Evolutionary conservation across 768 basidiomycete genomes (phyloP), one percentile per base, ranked within the genome.

Genomic region (Leucocoprinus sp.): DNA sequence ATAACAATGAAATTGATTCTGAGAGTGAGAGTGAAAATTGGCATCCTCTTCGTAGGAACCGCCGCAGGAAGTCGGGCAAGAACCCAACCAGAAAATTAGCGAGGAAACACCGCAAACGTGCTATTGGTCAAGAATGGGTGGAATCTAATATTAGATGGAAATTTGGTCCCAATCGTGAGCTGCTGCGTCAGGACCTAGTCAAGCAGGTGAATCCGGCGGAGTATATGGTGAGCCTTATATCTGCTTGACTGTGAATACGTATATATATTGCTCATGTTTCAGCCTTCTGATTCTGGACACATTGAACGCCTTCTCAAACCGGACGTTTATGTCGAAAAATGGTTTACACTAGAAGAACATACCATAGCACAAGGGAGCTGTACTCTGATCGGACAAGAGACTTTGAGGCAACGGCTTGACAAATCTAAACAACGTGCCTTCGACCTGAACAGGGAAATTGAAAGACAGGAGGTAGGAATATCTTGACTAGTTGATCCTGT

Each of bases 261-360:
- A n/a, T n/a, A n/a, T n/a, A n/a, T n/a, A n/a, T n/a, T n/a, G n/a
- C n/a, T n/a, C n/a, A n/a, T n/a, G n/a, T n/a, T 49, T 28, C 52
- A 89, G 87, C 87, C 87, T 2, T 64, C 72, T 43, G 87, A 90
- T 57, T 88, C 86, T 6, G 72, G 76, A 48, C 86, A 90, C 58
- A 82, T 84, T 3, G 87, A 90, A 60, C 75, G 76, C 34, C 64
- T 76, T 43, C 77, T 74, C 17, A 76, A 79, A 48, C 64, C 87
- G 19, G 78, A 84, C 50, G 78, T 88, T 23, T 83, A 74, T 53
- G 74, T 89, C n/a, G 87, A 88, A 59, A 71, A 68, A 15, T 91
- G 87, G 87, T 68, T 87, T 43, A 78, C 78, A 8, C 85, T 87
- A 45, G 82, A 79, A 45, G 80, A 85, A 53, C 82, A 84, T 58